Conservation (phyloP, 1,284 basidiomycete genomes). For the Neonothopanus nambi region DNA sequence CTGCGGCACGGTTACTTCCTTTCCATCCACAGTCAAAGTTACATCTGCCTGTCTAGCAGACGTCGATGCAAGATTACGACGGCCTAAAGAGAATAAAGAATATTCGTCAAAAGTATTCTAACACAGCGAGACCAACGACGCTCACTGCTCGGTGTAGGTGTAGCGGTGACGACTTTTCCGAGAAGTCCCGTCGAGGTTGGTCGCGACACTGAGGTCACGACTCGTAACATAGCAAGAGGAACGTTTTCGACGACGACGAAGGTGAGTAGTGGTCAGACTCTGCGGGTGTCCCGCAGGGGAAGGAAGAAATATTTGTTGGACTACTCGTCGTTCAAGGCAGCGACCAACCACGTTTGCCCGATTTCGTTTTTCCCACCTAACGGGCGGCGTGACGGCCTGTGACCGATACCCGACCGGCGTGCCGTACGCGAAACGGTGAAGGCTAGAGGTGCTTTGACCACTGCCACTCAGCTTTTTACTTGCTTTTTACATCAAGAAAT, state of each 20-base stretch:
- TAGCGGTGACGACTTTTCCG: conserved; percentile 55
- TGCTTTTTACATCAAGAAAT: neutral
- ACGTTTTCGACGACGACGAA: conserved; percentile 17
- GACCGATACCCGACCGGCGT: no score
- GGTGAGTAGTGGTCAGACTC: conserved; percentile 18
- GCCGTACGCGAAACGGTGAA: no score
- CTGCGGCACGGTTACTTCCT: conserved; percentile 91
- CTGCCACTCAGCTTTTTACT: no score
- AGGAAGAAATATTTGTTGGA: conserved; percentile 18
- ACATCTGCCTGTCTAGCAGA: conserved; percentile 74
- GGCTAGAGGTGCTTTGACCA: no score
- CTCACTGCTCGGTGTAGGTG: conserved; percentile 40
- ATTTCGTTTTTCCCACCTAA: conserved; percentile 28
- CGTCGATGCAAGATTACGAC: conserved; percentile 64
- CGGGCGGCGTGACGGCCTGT: no score
- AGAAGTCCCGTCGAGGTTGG: conserved; percentile 65
- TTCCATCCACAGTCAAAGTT: conserved; percentile 89
- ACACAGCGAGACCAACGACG: conserved; percentile 7
- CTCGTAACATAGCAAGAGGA: conserved; percentile 54
- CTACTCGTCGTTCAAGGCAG: conserved; percentile 37
- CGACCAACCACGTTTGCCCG: conserved; percentile 41
- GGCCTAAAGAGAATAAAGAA: conserved; percentile 36
- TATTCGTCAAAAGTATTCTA: neutral
- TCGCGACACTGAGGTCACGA: conserved; percentile 56
- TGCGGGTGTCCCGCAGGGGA: no score